Evolutionary conservation across 805 yeast genomes (phyloP).

Genomic region (Yamadazyma sp.): DNA sequence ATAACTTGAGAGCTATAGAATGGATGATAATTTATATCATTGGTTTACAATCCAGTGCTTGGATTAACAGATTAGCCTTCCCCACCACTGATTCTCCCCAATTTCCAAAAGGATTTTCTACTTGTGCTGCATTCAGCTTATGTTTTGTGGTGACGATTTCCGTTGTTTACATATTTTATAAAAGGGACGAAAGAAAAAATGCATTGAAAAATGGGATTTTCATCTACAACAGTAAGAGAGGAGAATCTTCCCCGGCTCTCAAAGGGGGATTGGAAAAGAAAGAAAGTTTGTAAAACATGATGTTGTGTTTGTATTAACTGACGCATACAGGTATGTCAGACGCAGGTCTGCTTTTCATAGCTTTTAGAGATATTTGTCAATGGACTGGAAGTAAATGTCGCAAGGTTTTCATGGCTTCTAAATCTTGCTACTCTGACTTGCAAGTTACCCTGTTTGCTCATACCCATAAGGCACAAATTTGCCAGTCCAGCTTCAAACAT

Average conservation of each 20-base stretch:
- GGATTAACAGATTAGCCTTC: slow-evolving; percentile 38
- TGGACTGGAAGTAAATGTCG: too few species aligned
- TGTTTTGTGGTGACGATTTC: slow-evolving; percentile 21
- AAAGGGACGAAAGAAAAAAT: slow-evolving; percentile 47
- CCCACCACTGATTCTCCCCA: slow-evolving; percentile 54
- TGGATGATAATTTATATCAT: slow-evolving; percentile 19
- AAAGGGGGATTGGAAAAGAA: background rate
- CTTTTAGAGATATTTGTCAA: too few species aligned
- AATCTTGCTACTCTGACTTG: too few species aligned
- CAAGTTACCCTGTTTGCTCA: too few species aligned
- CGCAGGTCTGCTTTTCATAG: too few species aligned
- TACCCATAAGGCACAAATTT: too few species aligned
- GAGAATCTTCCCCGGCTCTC: slow-evolving; percentile 11
- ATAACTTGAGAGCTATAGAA: slow-evolving; percentile 21
- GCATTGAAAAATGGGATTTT: slow-evolving; percentile 51
- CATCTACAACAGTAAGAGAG: slow-evolving; percentile 40
- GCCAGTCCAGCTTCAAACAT: too few species aligned
- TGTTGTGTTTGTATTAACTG: too few species aligned
- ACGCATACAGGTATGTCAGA: too few species aligned
- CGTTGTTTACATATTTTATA: slow-evolving; percentile 41
- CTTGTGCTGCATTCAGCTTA: slow-evolving; percentile 42
- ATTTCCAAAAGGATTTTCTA: slow-evolving; percentile 48
- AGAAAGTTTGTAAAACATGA: background rate
- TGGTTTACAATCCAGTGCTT: slow-evolving; percentile 31
- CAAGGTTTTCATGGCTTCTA: too few species aligned